phyloP scores from a whole-genome alignment of 2,329 filamentous ascomycete genomes.

The Fonsecaea multimorphosa region DNA sequence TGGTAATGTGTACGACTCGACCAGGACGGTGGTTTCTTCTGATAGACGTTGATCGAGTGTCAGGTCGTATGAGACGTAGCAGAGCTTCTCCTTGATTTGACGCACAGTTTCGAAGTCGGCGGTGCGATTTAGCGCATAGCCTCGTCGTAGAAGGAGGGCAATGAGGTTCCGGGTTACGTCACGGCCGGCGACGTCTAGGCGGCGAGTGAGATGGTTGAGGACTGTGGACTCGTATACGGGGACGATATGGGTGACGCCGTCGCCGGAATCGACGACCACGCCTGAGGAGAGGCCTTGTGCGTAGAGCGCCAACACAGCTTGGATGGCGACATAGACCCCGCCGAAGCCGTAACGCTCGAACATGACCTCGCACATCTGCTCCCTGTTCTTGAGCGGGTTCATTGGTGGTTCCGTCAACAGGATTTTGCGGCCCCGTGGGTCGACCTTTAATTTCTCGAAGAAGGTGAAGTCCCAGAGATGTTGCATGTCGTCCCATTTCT shows the following conservation, averaged over 20 bases:
- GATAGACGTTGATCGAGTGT: constrained; percentile 94
- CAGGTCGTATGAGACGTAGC: constrained; percentile 98
- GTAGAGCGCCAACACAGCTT: constrained; percentile 93
- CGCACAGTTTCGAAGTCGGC: constrained; percentile 99
- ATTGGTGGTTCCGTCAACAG: constrained; percentile 95
- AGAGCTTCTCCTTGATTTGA: constrained; percentile 99
- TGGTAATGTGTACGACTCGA: constrained; percentile 96
- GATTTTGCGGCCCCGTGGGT: constrained; percentile 92
- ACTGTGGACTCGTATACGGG: constrained; percentile 98
- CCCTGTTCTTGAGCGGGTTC: constrained; percentile 95
- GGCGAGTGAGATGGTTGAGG: constrained; percentile 91
- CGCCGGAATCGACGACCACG: constrained; percentile 98
- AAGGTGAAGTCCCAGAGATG: constrained; percentile 99
- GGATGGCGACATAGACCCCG: constrained; percentile 96
- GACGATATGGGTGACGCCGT: constrained; percentile 98
- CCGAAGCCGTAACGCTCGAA: constrained; percentile 96
- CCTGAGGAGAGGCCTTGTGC: constrained; percentile 92
- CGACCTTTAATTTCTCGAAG: constrained; percentile 92
- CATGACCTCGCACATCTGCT: constrained; percentile 99
- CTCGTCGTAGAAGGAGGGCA: constrained; percentile 86
- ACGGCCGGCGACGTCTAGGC: constrained; percentile 92
- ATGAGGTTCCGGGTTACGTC: constrained; percentile 99
- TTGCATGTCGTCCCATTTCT: constrained; percentile 99
- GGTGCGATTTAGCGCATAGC: constrained; percentile 96
- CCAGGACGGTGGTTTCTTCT: constrained; percentile 95